Evolutionary conservation across 352 stramenopile species (phyloP).

Genomic region (Elongisporangium anandrum): DNA sequence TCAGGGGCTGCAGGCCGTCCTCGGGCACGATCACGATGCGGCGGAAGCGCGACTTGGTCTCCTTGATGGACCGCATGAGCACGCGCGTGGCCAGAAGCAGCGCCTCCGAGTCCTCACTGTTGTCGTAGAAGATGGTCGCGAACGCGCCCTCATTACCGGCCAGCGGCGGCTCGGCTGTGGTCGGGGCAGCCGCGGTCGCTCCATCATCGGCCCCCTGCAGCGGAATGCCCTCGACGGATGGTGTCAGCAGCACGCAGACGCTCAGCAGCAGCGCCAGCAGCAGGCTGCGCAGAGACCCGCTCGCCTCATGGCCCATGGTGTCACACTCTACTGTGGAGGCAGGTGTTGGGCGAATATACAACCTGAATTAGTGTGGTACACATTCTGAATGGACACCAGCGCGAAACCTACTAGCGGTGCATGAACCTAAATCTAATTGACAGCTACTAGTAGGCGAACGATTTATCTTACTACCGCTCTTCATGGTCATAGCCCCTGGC

Average conservation of each 20-base stretch:
- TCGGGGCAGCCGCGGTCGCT: not conserved
- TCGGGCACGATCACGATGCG: slow-evolving; percentile 67
- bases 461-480: not conserved
- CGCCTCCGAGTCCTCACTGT: slow-evolving; percentile 49
- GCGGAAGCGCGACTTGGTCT: slow-evolving; percentile 61
- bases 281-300: not conserved
- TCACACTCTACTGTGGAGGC: not conserved
- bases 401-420: not conserved
- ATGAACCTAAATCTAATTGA: not conserved
- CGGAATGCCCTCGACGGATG: not conserved
- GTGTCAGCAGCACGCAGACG: not conserved
- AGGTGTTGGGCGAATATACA: not conserved
- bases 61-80: slow-evolving; percentile 65
- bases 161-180: slow-evolving; percentile 2
- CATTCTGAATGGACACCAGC: too few species aligned
- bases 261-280: not conserved
- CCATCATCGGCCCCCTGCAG: not conserved
- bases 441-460: not conserved
- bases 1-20: slow-evolving; percentile 43
- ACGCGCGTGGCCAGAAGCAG: slow-evolving; percentile 61
- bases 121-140: slow-evolving; percentile 70
- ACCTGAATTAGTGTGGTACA: not conserved
- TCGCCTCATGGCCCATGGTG: not conserved
- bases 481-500: slow-evolving; percentile 76
- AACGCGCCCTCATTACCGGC: slow-evolving; percentile 40